Conservation (phyloP, 192 early-diverging fungal genomes). For the Backusella circina region DNA sequence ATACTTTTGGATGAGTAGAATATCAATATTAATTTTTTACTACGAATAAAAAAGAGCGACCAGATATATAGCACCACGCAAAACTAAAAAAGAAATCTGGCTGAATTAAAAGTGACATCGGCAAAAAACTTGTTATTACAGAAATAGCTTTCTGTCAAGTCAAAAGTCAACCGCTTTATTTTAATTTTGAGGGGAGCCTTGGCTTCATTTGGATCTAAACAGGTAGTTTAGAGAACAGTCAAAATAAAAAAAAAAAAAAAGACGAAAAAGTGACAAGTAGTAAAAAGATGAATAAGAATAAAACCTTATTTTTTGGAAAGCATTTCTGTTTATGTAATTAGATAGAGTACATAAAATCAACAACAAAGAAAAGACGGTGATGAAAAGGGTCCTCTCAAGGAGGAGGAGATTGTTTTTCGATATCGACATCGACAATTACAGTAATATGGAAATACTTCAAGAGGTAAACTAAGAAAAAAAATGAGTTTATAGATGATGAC, state of each 20-base stretch:
- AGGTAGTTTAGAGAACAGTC: conserved; percentile 16
- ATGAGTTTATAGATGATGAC: neutral
- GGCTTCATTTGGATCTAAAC: neutral
- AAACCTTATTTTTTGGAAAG: neutral
- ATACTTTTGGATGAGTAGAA: no score
- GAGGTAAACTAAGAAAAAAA: neutral
- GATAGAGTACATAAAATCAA: no score
- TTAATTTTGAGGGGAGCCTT: neutral
- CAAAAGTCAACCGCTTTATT: neutral
- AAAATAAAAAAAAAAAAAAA: neutral
- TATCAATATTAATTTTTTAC: no score
- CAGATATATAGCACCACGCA: no score
- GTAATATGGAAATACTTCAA: conserved; percentile 22
- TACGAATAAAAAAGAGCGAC: no score
- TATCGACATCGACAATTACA: conserved; percentile 28
- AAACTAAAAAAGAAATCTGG: neutral
- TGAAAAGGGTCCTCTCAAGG: conserved; percentile 28
- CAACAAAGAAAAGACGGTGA: neutral
- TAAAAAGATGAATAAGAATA: neutral
- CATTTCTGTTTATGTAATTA: no score
- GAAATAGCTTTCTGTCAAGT: neutral
- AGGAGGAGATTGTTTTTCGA: conserved; percentile 25
- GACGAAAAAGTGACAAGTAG: neutral
- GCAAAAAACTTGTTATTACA: neutral
- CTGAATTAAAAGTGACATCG: neutral